Conservation (phyloP, 2,329 filamentous ascomycete genomes). For the Colletotrichum sp. region DNA sequence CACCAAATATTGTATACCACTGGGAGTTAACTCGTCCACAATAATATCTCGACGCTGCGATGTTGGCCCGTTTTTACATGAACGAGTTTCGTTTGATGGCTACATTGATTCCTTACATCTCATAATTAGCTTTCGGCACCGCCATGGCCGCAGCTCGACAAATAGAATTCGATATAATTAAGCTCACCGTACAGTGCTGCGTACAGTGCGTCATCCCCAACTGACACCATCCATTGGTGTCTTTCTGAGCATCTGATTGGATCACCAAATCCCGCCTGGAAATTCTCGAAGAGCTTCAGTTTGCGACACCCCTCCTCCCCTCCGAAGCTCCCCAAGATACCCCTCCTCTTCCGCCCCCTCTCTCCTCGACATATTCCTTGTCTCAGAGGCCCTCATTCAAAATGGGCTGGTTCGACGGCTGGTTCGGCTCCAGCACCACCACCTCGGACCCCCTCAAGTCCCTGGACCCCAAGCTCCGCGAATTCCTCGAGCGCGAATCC, state of each 20-base stretch:
- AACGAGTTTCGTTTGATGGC: too few species aligned
- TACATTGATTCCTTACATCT: too few species aligned
- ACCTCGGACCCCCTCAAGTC: slow-evolving; percentile 67
- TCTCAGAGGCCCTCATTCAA: not conserved
- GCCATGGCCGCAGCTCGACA: not conserved
- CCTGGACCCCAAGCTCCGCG: slow-evolving; percentile 82
- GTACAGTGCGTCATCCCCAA: not conserved
- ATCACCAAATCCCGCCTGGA: not conserved
- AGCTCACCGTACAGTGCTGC: not conserved
- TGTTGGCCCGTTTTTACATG: too few species aligned
- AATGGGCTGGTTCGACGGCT: slow-evolving; percentile 64
- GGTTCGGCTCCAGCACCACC: slow-evolving; percentile 52
- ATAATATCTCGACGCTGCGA: too few species aligned
- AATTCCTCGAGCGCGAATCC: slow-evolving; percentile 84
- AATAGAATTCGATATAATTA: not conserved
- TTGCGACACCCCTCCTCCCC: not conserved
- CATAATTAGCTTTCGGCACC: not conserved
- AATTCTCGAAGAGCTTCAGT: slow-evolving; percentile 17
- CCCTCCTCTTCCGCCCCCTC: not conserved
- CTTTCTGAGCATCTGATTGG: slow-evolving; percentile 18
- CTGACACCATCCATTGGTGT: not conserved
- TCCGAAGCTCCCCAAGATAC: not conserved
- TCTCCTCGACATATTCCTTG: too few species aligned
- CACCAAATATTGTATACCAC: too few species aligned
- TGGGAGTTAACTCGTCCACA: too few species aligned